Evolutionary conservation across 257 asterid genomes (phyloP), one percentile per base, ranked within the genome.

Genomic region (Gynochthodes officinalis): DNA sequence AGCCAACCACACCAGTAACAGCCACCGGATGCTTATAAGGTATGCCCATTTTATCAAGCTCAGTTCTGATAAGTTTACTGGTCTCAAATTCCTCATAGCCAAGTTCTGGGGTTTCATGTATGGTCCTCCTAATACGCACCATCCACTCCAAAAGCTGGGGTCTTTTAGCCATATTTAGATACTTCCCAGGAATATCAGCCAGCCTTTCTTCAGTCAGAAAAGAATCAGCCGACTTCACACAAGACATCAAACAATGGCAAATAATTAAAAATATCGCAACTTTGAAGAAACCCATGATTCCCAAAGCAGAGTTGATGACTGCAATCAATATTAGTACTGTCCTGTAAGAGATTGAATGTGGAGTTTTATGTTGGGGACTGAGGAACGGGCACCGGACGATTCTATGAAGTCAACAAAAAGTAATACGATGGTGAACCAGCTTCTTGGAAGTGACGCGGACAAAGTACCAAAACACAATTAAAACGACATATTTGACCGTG

Each of bases 21-120:
- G 90, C 93, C 57, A 86, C 75, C 18, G 91, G 93, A 73, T 84
- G 74, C 44, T 83, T 80, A 43, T 83, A 89, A 14, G 66, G 68
- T 33, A 89, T 84, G 11, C 91, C 91, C 86, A 89, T 73, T 67
- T 82, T 67, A 72, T 87, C 89, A 71, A 89, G 90, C 84, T 87
- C 91, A 53, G 58, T 73, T 82, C 91, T 84, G 9, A 89, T 80
- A 33, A 87, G 88, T 70, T 72, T 84, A 78, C 90, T 86, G 15
- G 91, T 89, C 77, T 83, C 89, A 71, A 86, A 86, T 83, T 89
- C 93, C 80, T 88, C 88, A 73, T 75, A 89, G 21, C 91, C 89
- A 69, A 89, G 88, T 67, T 87, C 93, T 55, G 93, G 96, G 71
- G 82, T 86, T 70, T 83, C 91, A 69, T 89, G 96, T 21, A 89